Percentiles rank a stretch among this genome's conserved stretches.
These are phyloP conservation scores for Rhizomucor miehei DNA, from an alignment of 371 early-diverging fungal species.

Conservation along the genomic window DNA sequence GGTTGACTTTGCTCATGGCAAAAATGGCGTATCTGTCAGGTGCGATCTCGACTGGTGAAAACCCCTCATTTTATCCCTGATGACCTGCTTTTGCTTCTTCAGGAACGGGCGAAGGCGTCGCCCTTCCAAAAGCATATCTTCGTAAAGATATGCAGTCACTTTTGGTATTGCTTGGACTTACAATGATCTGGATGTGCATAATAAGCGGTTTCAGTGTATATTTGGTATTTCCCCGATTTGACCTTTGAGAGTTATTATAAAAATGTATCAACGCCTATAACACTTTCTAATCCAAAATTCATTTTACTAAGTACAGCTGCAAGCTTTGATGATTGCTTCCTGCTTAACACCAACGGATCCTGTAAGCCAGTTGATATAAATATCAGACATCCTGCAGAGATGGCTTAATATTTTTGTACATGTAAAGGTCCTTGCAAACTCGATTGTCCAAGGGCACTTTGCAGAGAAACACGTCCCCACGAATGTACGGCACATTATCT, in stretches of 20 bases:
- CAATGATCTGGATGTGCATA: slow-evolving; percentile 68
- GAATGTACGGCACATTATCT: slow-evolving; percentile 76
- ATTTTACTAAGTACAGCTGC: slow-evolving; percentile 23
- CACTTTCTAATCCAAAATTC: background rate
- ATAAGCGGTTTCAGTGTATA: slow-evolving; percentile 16
- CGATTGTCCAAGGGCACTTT: slow-evolving; percentile 92
- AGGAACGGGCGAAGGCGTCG: slow-evolving; percentile 35
- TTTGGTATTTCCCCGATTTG: slow-evolving; percentile 13
- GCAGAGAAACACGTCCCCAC: slow-evolving; percentile 87
- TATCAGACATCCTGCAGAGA: too few species aligned
- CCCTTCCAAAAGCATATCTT: slow-evolving; percentile 52
- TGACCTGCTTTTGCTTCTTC: too few species aligned
- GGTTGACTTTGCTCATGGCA: too few species aligned
- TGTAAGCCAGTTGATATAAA: slow-evolving; percentile 18
- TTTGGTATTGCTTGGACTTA: slow-evolving; percentile 67
- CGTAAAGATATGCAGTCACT: slow-evolving; percentile 54
- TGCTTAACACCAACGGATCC: slow-evolving; percentile 49
- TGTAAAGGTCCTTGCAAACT: slow-evolving; percentile 79
- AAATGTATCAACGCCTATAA: background rate
- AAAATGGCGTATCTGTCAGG: too few species aligned
- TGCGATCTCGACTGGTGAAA: too few species aligned
- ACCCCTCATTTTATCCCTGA: too few species aligned
- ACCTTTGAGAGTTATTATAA: slow-evolving; percentile 16
- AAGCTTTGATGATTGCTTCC: slow-evolving; percentile 39
- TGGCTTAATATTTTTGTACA: background rate